Percentiles rank a stretch among this genome's conserved stretches.
phyloP scores from a whole-genome alignment of 202 grass and related monocot species.

The Bolboschoenoplectus hybrid region DNA sequence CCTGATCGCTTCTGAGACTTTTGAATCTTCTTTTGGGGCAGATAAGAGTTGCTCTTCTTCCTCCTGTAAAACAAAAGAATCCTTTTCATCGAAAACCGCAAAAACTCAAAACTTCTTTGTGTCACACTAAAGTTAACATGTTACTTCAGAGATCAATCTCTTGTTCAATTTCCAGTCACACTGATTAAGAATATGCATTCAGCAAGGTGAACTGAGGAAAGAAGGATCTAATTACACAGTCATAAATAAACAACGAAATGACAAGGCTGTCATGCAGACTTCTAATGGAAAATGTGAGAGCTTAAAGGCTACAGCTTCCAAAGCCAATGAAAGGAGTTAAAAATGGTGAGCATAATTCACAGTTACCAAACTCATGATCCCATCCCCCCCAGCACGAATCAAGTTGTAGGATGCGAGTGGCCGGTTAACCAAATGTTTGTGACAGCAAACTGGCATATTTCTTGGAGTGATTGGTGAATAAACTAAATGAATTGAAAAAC shows the following conservation, averaged over 20 bases:
- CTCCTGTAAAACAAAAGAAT: conserved; percentile 59
- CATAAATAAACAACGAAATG: not conserved
- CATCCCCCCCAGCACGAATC: not conserved
- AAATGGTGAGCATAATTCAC: not conserved
- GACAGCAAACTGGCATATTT: not conserved
- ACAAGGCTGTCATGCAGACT: not conserved
- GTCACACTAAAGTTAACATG: not conserved
- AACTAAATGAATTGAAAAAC: not conserved
- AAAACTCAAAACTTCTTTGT: not conserved
- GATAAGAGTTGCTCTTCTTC: conserved; percentile 96
- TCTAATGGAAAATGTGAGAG: not conserved
- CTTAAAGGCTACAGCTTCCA: not conserved
- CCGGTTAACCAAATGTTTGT: not conserved
- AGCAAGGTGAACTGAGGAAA: not conserved
- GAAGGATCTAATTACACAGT: not conserved
- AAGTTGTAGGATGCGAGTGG: not conserved
- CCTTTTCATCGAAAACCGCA: not conserved
- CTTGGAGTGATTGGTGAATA: not conserved
- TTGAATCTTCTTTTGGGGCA: conserved; percentile 73
- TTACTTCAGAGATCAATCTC: not conserved
- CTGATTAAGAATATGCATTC: not conserved
- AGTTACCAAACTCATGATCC: not conserved
- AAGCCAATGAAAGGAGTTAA: not conserved
- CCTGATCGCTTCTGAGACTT: conserved; percentile 87
- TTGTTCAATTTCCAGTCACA: not conserved